Percentiles rank a stretch among this genome's conserved stretches.
These are phyloP conservation scores for Pneumocystis carinii DNA, from an alignment of 1,139 yeast genomes.

Conservation along the genomic window DNA sequence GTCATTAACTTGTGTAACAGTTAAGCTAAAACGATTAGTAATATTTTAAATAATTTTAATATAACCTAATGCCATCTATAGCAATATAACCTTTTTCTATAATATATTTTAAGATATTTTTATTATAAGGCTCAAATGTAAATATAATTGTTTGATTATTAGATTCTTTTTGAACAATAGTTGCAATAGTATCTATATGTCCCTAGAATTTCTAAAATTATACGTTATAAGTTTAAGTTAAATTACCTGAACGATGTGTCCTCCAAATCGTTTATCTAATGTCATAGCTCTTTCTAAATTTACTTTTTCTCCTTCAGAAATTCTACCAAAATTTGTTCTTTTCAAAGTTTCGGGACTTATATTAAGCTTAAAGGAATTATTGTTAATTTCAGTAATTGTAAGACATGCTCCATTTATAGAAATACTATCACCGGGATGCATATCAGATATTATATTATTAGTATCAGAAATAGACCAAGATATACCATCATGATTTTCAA, in stretches of 20 bases:
- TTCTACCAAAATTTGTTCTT: slow-evolving; percentile 56
- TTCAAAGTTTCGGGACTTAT: slow-evolving; percentile 84
- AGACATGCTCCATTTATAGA: slow-evolving; percentile 71
- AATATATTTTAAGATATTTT: slow-evolving; percentile 31
- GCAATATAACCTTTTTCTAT: slow-evolving; percentile 30
- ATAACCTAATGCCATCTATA: slow-evolving; percentile 33
- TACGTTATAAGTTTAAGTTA: neutral
- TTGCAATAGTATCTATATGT: slow-evolving; percentile 82
- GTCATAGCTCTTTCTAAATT: slow-evolving; percentile 84
- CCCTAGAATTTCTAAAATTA: slow-evolving; percentile 30
- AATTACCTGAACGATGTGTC: slow-evolving; percentile 67
- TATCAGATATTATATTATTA: slow-evolving; percentile 50
- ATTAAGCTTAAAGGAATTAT: slow-evolving; percentile 64
- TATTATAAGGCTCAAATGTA: slow-evolving; percentile 59
- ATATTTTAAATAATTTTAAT: slow-evolving; percentile 78
- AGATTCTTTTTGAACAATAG: slow-evolving; percentile 35
- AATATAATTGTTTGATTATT: slow-evolving; percentile 73
- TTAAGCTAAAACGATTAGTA: slow-evolving; percentile 85
- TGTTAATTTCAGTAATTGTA: slow-evolving; percentile 72
- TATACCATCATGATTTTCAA: slow-evolving; percentile 63
- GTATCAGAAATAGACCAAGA: slow-evolving; percentile 56
- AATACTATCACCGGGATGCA: slow-evolving; percentile 84
- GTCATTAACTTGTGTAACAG: slow-evolving; percentile 49
- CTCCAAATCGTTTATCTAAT: slow-evolving; percentile 77
- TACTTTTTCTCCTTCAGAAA: slow-evolving; percentile 45